Base-by-base conservation (phyloP, 2,329 filamentous ascomycete species). In the Seiridium cupressi region DNA sequence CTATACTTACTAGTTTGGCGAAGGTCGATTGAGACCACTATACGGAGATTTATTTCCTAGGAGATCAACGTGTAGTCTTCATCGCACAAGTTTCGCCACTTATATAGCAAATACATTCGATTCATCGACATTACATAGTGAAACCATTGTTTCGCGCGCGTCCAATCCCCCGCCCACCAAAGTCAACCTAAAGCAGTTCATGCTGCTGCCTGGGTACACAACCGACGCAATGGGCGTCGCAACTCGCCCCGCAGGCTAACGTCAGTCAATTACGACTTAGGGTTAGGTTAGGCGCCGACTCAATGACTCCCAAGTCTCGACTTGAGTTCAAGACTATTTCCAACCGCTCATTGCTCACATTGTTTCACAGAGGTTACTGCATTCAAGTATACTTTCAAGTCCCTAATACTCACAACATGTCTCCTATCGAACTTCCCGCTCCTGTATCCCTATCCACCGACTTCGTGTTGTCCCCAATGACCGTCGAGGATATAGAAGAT, bases 1-100 rank as follows among this genome's bases (percentile, higher is more conserved):
- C 1, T 63, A 63, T 32, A 63, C 61, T 2, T 60, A 61, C 26
- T 61, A 53, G 18, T 26, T 26, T 26, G 38, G 48, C 32, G 10
- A n/a, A 32, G 26, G 11, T n/a, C 3, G 49, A n/a, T 2, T 6
- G n/a, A 26, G 10, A 38, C 26, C 32, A 42, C 13, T 42, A 42
- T 42, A 42, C 38, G 38, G 38, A 26, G 18, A 26, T 26, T 26
- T 26, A 26, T 26, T 26, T 26, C 18, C 18, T 26, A 26, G 18
- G 18, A 26, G 18, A 26, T 26, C 18, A 26, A 26, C 18, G 18
- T 26, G 18, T 26, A 26, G 18, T 26, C 18, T 26, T 26, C 18
- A 26, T 26, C 18, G 18, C 18, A 26, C 18, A 26, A 26, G 18
- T 26, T 26, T 26, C 18, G 18, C 18, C 18, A 26, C 18, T 26